Conservation (phyloP, 179 eudicot species). For the Camellia oleifera region DNA sequence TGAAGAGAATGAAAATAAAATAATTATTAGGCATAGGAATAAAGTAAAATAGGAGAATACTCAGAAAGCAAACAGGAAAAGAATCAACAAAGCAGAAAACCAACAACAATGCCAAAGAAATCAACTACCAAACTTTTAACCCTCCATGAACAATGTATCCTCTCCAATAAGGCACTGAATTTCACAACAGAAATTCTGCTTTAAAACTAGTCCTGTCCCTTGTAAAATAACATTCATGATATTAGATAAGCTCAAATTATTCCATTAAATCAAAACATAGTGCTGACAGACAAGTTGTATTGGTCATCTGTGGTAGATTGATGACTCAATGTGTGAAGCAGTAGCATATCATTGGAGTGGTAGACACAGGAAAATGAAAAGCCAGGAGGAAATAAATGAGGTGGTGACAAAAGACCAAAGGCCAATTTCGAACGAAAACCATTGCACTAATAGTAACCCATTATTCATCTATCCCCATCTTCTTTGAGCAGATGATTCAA, state of each 20-base stretch:
- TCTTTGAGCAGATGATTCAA: neutral
- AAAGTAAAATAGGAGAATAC: neutral
- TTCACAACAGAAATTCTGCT: neutral
- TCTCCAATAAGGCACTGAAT: neutral
- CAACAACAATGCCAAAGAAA: slow-evolving; percentile 5
- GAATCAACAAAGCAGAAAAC: neutral
- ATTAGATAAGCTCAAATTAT: neutral
- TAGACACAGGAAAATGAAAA: neutral
- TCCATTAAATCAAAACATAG: neutral
- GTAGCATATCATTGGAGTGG: neutral
- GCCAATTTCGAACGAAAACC: neutral
- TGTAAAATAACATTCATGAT: neutral
- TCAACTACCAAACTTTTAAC: neutral
- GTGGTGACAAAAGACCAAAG: neutral
- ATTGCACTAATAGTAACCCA: neutral
- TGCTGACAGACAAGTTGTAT: neutral
- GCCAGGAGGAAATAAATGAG: neutral
- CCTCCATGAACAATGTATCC: neutral
- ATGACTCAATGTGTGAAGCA: neutral
- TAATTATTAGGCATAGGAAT: neutral
- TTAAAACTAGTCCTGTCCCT: neutral
- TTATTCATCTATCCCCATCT: neutral
- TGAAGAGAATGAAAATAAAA: neutral
- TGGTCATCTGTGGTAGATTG: neutral
- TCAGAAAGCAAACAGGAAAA: neutral